Base-by-base conservation (phyloP, 768 basidiomycete genomes). In the Boletales sp. region DNA sequence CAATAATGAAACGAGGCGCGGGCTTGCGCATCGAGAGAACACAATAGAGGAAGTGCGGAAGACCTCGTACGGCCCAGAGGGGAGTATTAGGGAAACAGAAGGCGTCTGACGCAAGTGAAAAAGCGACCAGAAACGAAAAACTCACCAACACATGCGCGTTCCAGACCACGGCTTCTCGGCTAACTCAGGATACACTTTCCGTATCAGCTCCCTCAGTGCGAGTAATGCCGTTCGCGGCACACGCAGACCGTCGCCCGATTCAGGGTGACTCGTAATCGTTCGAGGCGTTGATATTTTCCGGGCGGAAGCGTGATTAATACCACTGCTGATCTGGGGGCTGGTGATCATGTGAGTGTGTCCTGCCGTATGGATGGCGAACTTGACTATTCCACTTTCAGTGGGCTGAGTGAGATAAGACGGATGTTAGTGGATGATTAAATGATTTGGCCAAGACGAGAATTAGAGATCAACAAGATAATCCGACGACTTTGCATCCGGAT, bases 131-230 rank as follows among this genome's bases (percentile, higher is more conserved):
- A 30, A 45, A 30, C 13, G 13, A 50, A 34, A 10, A 11, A 65
- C 80, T 64, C 62, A 90, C 94, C 94, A 97, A 70, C 94, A 98
- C 54, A 98, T 67, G 51, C 94, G 72, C 11, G 93, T 94, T 8
- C 72, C 73, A 29, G 69, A 63, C 61, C 93, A 88, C 0, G 87
- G 79, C 65, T 83, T 87, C 56, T 81, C 69, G 6, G 82, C 87
- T 40, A 98, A 75, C 43, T 81, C 81, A 21, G 94, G 95, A 68
- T 87, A 94, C 21, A 92, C 71, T 30, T 68, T 62, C 17, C 69
- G 63, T 11, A 95, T 66, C 10, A 73, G 67, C 3, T 64, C 65
- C 36, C 89, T 74, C 47, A 95, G 61, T 46, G 64, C 64, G 34
- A 68, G 61, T 3, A 87, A 64, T 42, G 74, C 75, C 8, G 68